A percentile compares a stretch with the other conserved stretches of the same genome.
These are phyloP conservation scores for Ampelomyces quisqualis DNA, from an alignment of 2,329 filamentous ascomycete species.

Conservation along the genomic window DNA sequence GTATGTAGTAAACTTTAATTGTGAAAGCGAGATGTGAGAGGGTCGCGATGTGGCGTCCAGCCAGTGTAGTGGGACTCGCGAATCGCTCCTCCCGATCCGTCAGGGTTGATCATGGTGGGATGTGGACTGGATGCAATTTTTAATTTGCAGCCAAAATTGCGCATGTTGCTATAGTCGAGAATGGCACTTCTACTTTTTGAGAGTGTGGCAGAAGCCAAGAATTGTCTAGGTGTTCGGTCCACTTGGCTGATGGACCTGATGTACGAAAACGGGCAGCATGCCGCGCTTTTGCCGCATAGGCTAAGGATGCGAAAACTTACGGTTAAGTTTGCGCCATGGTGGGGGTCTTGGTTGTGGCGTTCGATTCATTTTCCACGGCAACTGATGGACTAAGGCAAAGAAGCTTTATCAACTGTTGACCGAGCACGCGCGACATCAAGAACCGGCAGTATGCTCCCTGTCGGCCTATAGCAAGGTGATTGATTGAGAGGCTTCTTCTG, in stretches of 20 bases:
- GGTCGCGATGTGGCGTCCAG: too few relatives aligned
- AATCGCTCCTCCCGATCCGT: too few relatives aligned
- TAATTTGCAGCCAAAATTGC: too few relatives aligned
- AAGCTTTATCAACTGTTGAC: slow-evolving; percentile 34
- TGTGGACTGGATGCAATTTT: too few relatives aligned
- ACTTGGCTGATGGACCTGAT: neutral
- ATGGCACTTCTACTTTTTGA: too few relatives aligned
- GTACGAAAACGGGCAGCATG: neutral
- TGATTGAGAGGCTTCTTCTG: slow-evolving; percentile 9
- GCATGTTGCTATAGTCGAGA: too few relatives aligned
- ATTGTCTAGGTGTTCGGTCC: neutral
- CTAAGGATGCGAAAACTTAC: neutral
- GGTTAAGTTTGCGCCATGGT: slow-evolving; percentile 10
- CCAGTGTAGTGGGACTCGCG: too few relatives aligned
- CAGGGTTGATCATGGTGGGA: too few relatives aligned
- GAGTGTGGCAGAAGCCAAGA: too few relatives aligned
- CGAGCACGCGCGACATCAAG: slow-evolving; percentile 13
- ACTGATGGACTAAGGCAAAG: slow-evolving; percentile 22
- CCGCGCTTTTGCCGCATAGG: neutral
- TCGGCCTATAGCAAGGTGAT: slow-evolving; percentile 3
- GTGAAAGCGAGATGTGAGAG: too few relatives aligned
- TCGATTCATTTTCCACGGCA: slow-evolving; percentile 20
- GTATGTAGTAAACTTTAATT: too few relatives aligned
- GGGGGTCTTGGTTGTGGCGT: slow-evolving; percentile 13
- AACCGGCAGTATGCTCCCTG: slow-evolving; percentile 8